Conservation (phyloP, 2,329 filamentous ascomycete genomes). For the Microascus cirrosus region DNA sequence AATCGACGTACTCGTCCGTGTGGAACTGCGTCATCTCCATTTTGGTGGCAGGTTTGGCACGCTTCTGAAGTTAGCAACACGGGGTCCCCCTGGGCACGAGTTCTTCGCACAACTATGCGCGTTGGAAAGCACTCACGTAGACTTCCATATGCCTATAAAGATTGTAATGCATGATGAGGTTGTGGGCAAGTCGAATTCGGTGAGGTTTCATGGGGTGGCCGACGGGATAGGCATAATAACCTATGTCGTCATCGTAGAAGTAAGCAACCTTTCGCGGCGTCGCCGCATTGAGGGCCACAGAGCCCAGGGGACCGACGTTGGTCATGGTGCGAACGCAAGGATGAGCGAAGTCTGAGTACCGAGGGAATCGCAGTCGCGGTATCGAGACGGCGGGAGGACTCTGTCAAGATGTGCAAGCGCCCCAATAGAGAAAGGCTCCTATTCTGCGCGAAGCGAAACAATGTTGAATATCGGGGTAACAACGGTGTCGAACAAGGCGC, state of each 20-base stretch:
- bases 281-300: slow-evolving; percentile 30
- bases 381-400: background rate
- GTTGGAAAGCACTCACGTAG: slow-evolving; percentile 52
- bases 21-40: slow-evolving; percentile 93
- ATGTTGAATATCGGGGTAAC: background rate
- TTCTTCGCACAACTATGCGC: background rate
- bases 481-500: background rate
- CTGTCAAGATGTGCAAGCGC: background rate
- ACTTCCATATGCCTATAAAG: slow-evolving; percentile 96
- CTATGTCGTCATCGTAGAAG: slow-evolving; percentile 97
- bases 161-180: slow-evolving; percentile 90
- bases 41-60: slow-evolving; percentile 74
- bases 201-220: slow-evolving; percentile 99
- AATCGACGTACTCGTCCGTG: slow-evolving; percentile 90
- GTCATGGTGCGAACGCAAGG: background rate
- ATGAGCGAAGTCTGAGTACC: background rate
- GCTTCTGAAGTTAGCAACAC: slow-evolving; percentile 35
- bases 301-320: slow-evolving; percentile 19
- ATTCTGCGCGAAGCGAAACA: background rate
- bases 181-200: slow-evolving; percentile 87
- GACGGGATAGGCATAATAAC: slow-evolving; percentile 94
- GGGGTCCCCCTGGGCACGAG: background rate
- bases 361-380: background rate
- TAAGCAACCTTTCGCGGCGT: slow-evolving; percentile 79
- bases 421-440: background rate